These are phyloP conservation scores for Candida glucosophila DNA, from an alignment of 1,139 yeast species.

Conservation along the genomic window DNA sequence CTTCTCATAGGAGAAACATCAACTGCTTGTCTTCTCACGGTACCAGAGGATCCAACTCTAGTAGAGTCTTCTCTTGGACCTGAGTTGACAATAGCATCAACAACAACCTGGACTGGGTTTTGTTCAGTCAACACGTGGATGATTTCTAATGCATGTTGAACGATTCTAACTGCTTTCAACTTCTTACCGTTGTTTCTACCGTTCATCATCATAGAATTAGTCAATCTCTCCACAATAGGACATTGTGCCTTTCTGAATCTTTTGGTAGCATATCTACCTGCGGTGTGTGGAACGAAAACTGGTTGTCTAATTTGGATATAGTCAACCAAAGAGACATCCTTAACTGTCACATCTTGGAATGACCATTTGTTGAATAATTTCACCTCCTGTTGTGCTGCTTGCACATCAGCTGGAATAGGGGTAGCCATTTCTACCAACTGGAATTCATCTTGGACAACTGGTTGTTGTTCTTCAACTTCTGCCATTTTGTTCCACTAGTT, in stretches of 20 bases:
- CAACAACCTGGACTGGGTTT: conserved; percentile 99
- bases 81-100: conserved; percentile 98
- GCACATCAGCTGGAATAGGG: conserved; percentile 93
- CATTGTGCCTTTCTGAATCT: conserved; percentile 99
- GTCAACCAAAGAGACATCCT: conserved; percentile 97
- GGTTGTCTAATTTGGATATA: conserved; percentile 98
- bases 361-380: conserved; percentile 99
- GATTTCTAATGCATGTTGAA: conserved; percentile 98
- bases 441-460: conserved; percentile 66
- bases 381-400: conserved; percentile 92
- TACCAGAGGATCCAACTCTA: conserved; percentile 99
- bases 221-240: conserved; percentile 98
- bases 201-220: conserved; percentile 99
- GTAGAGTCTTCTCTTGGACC: conserved; percentile 99
- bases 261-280: conserved; percentile 99
- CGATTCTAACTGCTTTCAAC: conserved; percentile 99
- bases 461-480: conserved; percentile 46
- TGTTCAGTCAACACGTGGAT: conserved; percentile 95
- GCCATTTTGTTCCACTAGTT: conserved; percentile 27
- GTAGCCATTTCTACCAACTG: conserved; percentile 84
- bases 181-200: conserved; percentile 99
- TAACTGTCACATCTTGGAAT: conserved; percentile 93
- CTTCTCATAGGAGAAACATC: conserved; percentile 99
- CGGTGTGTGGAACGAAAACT: conserved; percentile 97
- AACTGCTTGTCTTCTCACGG: conserved; percentile 99